Evolutionary conservation across 371 early-diverging fungal genomes (phyloP), one percentile per base, ranked within the genome.

Genomic region (Haplosporangium sp.): DNA sequence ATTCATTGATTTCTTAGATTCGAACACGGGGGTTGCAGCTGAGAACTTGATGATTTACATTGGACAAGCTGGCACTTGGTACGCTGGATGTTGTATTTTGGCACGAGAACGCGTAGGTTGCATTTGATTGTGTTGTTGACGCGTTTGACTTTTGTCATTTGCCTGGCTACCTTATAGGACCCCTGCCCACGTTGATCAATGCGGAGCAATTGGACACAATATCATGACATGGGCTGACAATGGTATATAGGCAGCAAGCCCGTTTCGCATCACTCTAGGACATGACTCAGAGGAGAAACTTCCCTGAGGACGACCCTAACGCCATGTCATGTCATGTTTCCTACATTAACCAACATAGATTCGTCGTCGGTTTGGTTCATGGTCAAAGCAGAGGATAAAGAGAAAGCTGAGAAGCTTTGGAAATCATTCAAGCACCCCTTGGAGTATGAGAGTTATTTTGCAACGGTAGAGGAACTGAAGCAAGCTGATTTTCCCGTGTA

Each of bases 21-120:
- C 56, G 41, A 59, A 60, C 23, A 45, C 62, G 20, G 41, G 73
- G n/a, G 59, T 74, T 13, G 69, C 70, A 4, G 72, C 75, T 0
- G 77, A 83, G 12, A 83, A 83, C 60, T 29, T 83, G 43, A 77
- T 81, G 79, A 64, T 83, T 8, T 83, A 83, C 61, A 69, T 83
- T 43, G 83, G 83, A 9, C 58, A 70, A 54, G 74, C 64, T 52
- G 81, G 83, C 6, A 83, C 81, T n/a, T 74, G 75, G 80, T 79
- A 60, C 0, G 38, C 4, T 20, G 46, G 20, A 13, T 5, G 38
- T 50, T 51, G 16, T 9, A 14, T n/a, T 16, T 4, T 16, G 1
- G 37, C 37, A 21, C 18, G n/a, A n/a, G n/a, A n/a, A n/a, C n/a
- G n/a, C n/a, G n/a, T n/a, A n/a, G n/a, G n/a, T n/a, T n/a, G n/a